Evolutionary conservation across 192 early-diverging fungal species (phyloP).

Genomic region (Coemansia sp.): DNA sequence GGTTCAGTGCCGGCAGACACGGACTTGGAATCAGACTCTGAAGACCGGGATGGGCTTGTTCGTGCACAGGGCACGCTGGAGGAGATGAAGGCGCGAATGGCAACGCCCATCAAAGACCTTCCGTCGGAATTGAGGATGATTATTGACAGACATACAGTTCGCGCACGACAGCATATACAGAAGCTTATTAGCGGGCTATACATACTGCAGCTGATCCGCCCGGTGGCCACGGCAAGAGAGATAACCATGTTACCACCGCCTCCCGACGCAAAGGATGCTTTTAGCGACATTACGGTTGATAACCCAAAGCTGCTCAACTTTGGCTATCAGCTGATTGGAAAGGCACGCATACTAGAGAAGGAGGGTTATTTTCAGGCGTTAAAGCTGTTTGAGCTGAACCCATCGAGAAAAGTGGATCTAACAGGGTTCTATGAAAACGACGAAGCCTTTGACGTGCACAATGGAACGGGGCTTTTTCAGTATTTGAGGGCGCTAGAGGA

Average conservation of each 20-base stretch:
- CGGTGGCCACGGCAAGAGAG: constrained; percentile 17
- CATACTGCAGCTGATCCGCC: constrained; percentile 36
- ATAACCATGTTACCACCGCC: constrained; percentile 18
- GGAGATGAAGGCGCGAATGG: constrained; percentile 25
- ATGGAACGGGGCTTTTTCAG: constrained; percentile 3
- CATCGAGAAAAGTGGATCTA: neutral
- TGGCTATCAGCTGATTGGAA: constrained; percentile 40
- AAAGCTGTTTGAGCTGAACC: constrained; percentile 3
- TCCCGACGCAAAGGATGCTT: constrained; percentile 24
- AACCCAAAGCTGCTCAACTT: constrained; percentile 9
- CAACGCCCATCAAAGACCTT: constrained; percentile 27
- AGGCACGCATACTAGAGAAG: constrained; percentile 24
- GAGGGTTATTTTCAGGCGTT: constrained; percentile 13
- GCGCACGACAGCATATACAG: constrained; percentile 19
- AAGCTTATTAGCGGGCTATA: constrained; percentile 18
- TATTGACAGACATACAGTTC: neutral
- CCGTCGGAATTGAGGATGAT: constrained; percentile 8
- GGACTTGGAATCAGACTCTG: neutral
- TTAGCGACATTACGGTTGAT: neutral
- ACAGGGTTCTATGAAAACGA: constrained; percentile 19
- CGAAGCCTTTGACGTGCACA: constrained; percentile 23
- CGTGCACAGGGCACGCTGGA: constrained; percentile 12
- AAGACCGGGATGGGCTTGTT: neutral
- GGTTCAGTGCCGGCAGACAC: constrained; percentile 7
- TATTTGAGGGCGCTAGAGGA: constrained; percentile 28